Base-by-base conservation (phyloP, 805 yeast genomes). In the Cyberlindnera euphorbiiphila region DNA sequence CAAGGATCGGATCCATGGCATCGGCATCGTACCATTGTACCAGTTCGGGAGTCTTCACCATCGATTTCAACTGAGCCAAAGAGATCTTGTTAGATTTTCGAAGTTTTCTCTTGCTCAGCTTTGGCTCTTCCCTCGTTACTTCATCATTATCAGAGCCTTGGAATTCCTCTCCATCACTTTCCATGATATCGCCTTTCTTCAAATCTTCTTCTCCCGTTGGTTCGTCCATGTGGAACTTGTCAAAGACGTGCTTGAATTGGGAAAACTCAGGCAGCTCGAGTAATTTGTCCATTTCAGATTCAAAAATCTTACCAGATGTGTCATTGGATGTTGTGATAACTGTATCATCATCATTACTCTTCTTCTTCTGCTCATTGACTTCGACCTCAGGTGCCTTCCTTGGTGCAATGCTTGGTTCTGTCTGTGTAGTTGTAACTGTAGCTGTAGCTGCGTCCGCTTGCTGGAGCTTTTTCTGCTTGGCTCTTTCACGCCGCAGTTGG, bases 1-100 rank as follows among this genome's bases (percentile, higher is more conserved):
- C 66, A 15, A 88, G 55, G 32, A 65, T 61, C 2, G 98, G 96
- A 50, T 86, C 91, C 1, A 69, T 69, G 0, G 97, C 82, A 63
- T 89, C 93, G 2, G 79, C 81, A 58, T 93, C 98, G 50, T 66
- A 76, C 94, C 95, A 83, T 46, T 88, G 95, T 1, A 91, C 81
- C 4, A 79, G 54, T 40, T 85, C 86, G 0, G 98, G 97, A 19
- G 64, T 63, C 2, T 61, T 47, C 0, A 84, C 68, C 16, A 66
- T 57, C 1, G 83, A 68, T 55, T 89, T 91, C 36, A 91, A 64
- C 8, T 69, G 65, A 0, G 89, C 76, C 12, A 91, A 59, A 1
- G 93, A 73, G 0, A 86, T 72, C 48, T 81, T 79, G 34, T 71
- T 66, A 31, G 60, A 52, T 43, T 69, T 69, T 29, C 78, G 66